Evolutionary conservation across 1,139 yeast species (phyloP).

Genomic region (Yamadazyma pseudoaaseri): DNA sequence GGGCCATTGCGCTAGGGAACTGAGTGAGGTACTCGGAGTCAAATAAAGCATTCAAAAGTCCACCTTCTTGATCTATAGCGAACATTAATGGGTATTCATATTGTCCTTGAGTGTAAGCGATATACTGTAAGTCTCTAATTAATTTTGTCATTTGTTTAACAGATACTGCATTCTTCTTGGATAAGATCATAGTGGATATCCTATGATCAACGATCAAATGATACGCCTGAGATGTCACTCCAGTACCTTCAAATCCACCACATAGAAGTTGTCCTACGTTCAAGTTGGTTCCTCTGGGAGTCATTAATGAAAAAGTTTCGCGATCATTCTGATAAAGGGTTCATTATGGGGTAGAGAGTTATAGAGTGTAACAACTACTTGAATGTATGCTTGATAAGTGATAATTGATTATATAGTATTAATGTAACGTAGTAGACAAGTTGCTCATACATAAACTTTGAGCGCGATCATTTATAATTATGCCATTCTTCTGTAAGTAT

Average conservation of each 20-base stretch:
- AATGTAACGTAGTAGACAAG: too few relatives aligned
- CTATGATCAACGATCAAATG: constrained; percentile 54
- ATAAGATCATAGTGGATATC: constrained; percentile 58
- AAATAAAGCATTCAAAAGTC: constrained; percentile 62
- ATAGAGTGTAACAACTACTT: too few relatives aligned
- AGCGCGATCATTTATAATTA: too few relatives aligned
- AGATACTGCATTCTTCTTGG: constrained; percentile 51
- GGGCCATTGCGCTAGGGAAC: constrained; percentile 67
- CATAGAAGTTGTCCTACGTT: constrained; percentile 55
- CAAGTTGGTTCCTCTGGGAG: constrained; percentile 10
- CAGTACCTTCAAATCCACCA: constrained; percentile 63
- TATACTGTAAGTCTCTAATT: constrained; percentile 53
- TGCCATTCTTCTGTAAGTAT: constrained; percentile 15
- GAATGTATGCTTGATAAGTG: too few relatives aligned
- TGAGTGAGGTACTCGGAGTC: constrained; percentile 55
- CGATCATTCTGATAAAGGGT: too few relatives aligned
- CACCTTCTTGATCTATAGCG: constrained; percentile 82
- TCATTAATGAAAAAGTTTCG: too few relatives aligned
- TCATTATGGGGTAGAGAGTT: too few relatives aligned
- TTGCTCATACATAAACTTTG: too few relatives aligned
- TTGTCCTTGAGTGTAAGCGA: constrained; percentile 51
- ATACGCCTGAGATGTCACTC: constrained; percentile 55
- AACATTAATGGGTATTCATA: constrained; percentile 62
- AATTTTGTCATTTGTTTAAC: constrained; percentile 52
- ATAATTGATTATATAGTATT: too few relatives aligned